Evolutionary conservation across 192 early-diverging fungal species (phyloP).

Genomic region (Neocallimastix lanati): DNA sequence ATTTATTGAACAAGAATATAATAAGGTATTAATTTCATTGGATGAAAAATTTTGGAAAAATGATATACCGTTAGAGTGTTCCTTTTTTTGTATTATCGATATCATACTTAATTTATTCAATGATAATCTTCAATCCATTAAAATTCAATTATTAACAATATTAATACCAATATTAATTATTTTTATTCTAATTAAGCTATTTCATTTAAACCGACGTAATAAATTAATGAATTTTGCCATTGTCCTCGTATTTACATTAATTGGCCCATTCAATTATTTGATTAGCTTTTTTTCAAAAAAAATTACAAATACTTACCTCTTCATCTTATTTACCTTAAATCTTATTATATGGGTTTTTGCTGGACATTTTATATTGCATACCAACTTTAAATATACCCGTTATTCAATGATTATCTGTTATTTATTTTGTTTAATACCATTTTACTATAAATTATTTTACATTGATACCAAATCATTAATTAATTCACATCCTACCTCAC

Average conservation of each 20-base stretch:
- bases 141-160: neutral
- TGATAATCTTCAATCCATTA: neutral
- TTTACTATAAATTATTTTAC: neutral
- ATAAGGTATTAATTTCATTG: neutral
- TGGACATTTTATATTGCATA: neutral
- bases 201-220: neutral
- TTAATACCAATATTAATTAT: neutral
- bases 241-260: neutral
- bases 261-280: neutral
- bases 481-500: too few species aligned
- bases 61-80: neutral
- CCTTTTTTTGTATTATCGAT: neutral
- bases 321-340: neutral
- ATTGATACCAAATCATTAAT: neutral
- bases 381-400: neutral
- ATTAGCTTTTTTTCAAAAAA: neutral
- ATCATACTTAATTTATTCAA: neutral
- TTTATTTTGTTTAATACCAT: neutral
- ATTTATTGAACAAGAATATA: neutral
- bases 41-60: neutral
- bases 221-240: neutral
- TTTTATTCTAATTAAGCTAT: neutral
- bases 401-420: neutral
- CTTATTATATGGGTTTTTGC: neutral
- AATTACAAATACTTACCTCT: neutral